Evolutionary conservation across 2,329 filamentous ascomycete genomes (phyloP).

Genomic region (Phialemoniopsis sp.): DNA sequence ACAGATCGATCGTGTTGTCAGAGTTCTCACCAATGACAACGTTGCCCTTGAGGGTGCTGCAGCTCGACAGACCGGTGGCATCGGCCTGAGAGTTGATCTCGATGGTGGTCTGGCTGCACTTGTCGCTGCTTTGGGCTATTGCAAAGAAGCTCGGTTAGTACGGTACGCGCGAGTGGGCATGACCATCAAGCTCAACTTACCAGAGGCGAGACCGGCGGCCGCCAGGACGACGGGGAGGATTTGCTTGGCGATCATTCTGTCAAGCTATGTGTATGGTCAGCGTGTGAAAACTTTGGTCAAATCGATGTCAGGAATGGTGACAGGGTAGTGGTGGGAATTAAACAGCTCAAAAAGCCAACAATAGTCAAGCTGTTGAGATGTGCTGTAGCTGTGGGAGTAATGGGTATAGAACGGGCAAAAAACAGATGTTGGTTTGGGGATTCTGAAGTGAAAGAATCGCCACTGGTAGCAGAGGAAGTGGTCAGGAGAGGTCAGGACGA

Average conservation of each 20-base stretch:
- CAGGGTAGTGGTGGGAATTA: no score
- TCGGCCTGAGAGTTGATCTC: constrained; percentile 63
- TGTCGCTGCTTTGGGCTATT: constrained; percentile 11
- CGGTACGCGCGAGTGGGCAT: constrained; percentile 15
- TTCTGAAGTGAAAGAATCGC: no score
- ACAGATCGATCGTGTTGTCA: constrained; percentile 55
- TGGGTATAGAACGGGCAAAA: no score
- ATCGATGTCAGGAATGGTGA: no score
- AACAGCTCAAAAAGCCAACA: no score
- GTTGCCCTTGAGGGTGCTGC: constrained; percentile 65
- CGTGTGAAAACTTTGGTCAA: not conserved
- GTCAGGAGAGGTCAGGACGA: no score
- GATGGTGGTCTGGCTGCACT: constrained; percentile 28
- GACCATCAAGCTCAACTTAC: constrained; percentile 26
- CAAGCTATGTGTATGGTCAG: constrained; percentile 15
- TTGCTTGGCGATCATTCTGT: constrained; percentile 38
- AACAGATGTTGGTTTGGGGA: no score
- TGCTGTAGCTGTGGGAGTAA: no score
- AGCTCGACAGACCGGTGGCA: constrained; percentile 54
- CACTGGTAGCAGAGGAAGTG: no score
- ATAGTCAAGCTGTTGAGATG: no score
- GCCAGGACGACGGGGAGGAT: constrained; percentile 35
- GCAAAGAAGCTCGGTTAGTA: constrained; percentile 11
- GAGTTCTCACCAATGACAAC: constrained; percentile 59
- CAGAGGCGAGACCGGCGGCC: constrained; percentile 29